These are phyloP conservation scores for Solanum tacnaense DNA, from an alignment of 257 asterid genomes.

Conservation along the genomic window DNA sequence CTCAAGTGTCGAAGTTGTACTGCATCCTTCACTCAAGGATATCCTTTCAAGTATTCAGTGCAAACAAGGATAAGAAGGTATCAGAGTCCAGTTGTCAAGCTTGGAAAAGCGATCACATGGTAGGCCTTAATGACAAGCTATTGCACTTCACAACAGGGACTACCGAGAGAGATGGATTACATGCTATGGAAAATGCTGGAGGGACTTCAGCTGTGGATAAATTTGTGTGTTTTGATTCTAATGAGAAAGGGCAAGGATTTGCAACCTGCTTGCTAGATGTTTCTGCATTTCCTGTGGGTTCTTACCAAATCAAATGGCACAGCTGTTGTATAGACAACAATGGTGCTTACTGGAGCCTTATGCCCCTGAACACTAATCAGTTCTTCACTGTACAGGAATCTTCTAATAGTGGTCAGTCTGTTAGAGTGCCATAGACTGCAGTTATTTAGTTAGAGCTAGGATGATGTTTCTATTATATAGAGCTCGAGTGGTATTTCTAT, in stretches of 20 bases:
- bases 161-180: slow-evolving; percentile 4
- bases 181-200: neutral
- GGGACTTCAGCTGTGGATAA: slow-evolving; percentile 15
- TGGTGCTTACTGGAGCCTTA: slow-evolving; percentile 67
- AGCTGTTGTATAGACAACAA: slow-evolving; percentile 44
- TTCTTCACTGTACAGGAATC: slow-evolving; percentile 22
- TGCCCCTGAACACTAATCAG: slow-evolving; percentile 44
- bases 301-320: slow-evolving; percentile 66
- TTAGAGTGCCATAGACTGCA: neutral
- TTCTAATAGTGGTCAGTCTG: neutral
- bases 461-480: neutral
- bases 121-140: slow-evolving; percentile 44
- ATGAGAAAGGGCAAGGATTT: slow-evolving; percentile 61
- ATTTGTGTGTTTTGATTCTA: slow-evolving; percentile 40
- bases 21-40: slow-evolving; percentile 45
- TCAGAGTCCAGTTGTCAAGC: slow-evolving; percentile 14
- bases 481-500: neutral
- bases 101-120: slow-evolving; percentile 23
- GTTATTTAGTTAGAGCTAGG: neutral
- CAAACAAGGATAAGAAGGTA: slow-evolving; percentile 12
- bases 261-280: slow-evolving; percentile 69
- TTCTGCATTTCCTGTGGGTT: slow-evolving; percentile 50
- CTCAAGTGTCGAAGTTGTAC: slow-evolving; percentile 29
- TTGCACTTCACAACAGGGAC: slow-evolving; percentile 27
- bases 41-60: slow-evolving; percentile 8